A percentile compares a stretch with the other conserved stretches of the same genome.
Conservation (phyloP, 23 red algal species). For the Gracilaria gracilis region DNA sequence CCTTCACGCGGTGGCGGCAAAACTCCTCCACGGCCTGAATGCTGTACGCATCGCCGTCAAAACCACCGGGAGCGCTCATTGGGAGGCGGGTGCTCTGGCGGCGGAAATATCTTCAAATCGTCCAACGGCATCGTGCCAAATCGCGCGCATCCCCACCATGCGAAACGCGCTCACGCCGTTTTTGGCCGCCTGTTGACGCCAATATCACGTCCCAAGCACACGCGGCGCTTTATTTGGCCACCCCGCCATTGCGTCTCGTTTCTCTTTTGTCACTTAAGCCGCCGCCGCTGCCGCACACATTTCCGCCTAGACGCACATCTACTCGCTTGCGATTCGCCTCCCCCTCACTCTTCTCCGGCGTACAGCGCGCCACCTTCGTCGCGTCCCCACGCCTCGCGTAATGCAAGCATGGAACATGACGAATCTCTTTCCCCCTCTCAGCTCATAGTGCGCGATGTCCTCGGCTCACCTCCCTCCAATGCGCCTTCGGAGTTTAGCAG, state of each 20-base stretch:
- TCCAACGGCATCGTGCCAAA: constrained; percentile 5
- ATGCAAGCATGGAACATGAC: neutral
- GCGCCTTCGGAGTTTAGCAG: neutral
- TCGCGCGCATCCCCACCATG: neutral
- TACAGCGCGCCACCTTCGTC: no score
- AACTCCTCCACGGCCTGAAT: neutral
- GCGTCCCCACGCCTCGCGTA: no score
- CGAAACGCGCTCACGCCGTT: neutral
- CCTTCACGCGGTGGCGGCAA: no score
- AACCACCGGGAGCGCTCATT: neutral
- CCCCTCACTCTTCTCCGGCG: no score
- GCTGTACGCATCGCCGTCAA: neutral
- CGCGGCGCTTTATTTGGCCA: neutral
- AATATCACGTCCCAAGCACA: neutral
- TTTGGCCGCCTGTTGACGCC: neutral
- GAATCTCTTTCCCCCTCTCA: neutral
- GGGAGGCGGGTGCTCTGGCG: constrained; percentile 15
- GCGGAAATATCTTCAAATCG: constrained; percentile 30
- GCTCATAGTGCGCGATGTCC: neutral
- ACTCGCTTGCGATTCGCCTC: no score
- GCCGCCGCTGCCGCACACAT: neutral
- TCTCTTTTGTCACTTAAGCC: neutral
- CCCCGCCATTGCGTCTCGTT: neutral
- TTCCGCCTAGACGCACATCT: no score
- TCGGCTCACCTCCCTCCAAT: constrained; percentile 3